Conservation (phyloP, 495 filamentous ascomycete genomes). For the Daldinia childiae region DNA sequence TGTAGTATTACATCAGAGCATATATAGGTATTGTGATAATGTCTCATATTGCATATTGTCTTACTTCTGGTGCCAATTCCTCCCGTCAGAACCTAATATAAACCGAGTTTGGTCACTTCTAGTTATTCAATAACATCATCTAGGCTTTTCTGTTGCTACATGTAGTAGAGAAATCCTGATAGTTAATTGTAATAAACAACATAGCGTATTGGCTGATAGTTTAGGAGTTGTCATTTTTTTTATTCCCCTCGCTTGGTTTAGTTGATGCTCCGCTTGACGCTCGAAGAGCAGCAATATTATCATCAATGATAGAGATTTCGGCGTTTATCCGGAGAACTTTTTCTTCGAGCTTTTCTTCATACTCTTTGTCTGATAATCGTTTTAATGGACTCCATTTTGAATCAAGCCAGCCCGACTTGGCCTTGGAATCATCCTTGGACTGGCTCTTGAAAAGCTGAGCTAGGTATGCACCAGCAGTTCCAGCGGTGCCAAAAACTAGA, state of each 20-base stretch:
- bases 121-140: neutral
- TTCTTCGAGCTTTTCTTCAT: conserved; percentile 76
- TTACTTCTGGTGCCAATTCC: neutral
- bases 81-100: neutral
- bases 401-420: conserved; percentile 50
- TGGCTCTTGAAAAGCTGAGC: conserved; percentile 13
- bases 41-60: neutral
- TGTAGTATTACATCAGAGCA: neutral
- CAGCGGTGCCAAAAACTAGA: conserved; percentile 46
- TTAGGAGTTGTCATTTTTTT: neutral
- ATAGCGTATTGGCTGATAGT: neutral
- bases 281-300: conserved; percentile 73
- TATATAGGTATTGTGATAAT: neutral
- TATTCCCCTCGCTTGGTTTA: conserved; percentile 4
- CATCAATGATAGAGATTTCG: conserved; percentile 87
- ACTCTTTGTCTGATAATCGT: conserved; percentile 79
- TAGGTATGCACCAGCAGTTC: conserved; percentile 28
- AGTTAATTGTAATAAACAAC: neutral
- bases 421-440: conserved; percentile 13
- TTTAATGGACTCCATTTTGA: conserved; percentile 87
- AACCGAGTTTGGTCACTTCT: neutral
- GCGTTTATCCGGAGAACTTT: conserved; percentile 81
- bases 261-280: conserved; percentile 36
- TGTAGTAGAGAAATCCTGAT: too few species aligned
- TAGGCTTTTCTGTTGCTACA: too few species aligned